Evolutionary conservation across 805 yeast species (phyloP).

Genomic region (Wickerhamomyces rabaulensis): DNA sequence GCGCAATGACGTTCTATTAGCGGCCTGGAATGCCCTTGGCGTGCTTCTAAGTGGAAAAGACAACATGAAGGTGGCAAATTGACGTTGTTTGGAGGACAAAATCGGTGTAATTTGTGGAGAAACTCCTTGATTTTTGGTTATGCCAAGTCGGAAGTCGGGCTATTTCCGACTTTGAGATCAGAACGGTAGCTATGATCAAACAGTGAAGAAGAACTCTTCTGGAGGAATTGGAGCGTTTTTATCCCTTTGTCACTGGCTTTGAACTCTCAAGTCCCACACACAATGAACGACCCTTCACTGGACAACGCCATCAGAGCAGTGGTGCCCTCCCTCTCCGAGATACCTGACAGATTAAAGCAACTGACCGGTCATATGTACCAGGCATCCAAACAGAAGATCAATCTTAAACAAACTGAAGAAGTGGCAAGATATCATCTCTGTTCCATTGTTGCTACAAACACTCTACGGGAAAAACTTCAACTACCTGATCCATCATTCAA

Average conservation of each 20-base stretch:
- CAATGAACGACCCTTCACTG: conserved; percentile 4
- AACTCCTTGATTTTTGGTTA: background rate
- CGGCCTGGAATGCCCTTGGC: background rate
- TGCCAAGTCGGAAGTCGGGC: background rate
- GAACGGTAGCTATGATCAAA: too few species aligned
- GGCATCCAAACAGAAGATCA: conserved; percentile 46
- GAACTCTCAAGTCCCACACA: background rate
- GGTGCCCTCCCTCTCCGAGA: conserved; percentile 40
- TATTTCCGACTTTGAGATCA: background rate
- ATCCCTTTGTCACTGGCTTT: background rate
- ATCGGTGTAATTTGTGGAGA: background rate
- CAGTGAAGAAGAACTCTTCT: too few species aligned
- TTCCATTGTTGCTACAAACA: conserved; percentile 55
- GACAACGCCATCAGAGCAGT: conserved; percentile 41
- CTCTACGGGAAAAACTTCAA: conserved; percentile 35
- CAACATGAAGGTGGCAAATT: background rate
- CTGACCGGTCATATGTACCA: conserved; percentile 30
- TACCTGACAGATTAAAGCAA: conserved; percentile 35
- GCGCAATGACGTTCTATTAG: background rate
- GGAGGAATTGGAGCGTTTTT: too few species aligned
- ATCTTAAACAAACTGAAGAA: conserved; percentile 49
- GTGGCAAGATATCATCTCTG: conserved; percentile 64
- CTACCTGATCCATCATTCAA: conserved; percentile 45
- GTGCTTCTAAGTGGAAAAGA: background rate
- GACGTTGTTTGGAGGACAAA: too few species aligned